Evolutionary conservation across 73 alveolate species (phyloP), one percentile per base, ranked within the genome.

Genomic region (Effrenium voratum): DNA sequence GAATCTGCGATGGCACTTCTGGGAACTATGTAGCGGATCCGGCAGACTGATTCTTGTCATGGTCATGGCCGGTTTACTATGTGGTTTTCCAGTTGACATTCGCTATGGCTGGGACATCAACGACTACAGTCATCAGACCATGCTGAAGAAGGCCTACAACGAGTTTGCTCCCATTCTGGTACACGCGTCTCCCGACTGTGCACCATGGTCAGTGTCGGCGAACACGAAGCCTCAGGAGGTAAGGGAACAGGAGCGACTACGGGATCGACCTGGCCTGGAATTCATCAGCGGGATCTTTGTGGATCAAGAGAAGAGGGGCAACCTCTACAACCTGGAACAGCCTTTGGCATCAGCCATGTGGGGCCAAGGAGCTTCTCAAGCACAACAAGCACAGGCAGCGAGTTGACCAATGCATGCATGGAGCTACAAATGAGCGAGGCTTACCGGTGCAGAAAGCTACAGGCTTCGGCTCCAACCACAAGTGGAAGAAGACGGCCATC

Each of bases 101-200:
- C 59, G 79, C 41, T 84, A 84, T 57, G 93, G 93, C 57, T 84
- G 93, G 93, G 57, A 84, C 79, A 49, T 84, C 59, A 26, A 36
- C 43, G 15, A 50, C n/a, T 30, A 2, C 0, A 5, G 15, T 26
- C 93, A 84, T 50, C 93, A 84, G 30, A 2, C 3, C 8, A 16
- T 47, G 40, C 43, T 84, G 26, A 34, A 52, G 55, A 36, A 40
- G 59, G 28, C 22, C 60, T 24, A 47, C 44, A 57, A 84, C 1
- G 44, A 15, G 59, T 4, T 84, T 43, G 12, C 1, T 34, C 93
- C 93, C 6, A 59, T 30, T 0, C 55, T 34, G 8, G 28, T 84
- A 6, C 36, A 52, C 41, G 93, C 59, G 5, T 34, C 93, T 2
- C 93, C 93, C 1, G 6, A n/a, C 2, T 84, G 93, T 79, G 34